Evolutionary conservation across 257 asterid genomes (phyloP), one percentile per base, ranked within the genome.

Genomic region (Buddleja alternifolia): DNA sequence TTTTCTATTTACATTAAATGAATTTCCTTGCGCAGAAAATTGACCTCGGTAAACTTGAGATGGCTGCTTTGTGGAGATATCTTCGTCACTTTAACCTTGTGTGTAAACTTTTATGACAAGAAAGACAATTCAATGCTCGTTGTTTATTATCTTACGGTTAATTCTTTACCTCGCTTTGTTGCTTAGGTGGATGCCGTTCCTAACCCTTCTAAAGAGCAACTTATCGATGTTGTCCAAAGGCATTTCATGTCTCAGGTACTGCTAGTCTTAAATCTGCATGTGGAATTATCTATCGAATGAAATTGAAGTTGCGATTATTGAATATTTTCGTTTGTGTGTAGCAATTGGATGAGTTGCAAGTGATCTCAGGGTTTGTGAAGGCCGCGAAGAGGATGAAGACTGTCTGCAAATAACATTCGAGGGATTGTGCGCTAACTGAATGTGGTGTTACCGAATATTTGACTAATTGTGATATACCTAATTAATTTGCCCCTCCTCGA

Each of bases 11-110:
- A 10, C 1, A 7, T 51, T 23, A 16, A 7, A 42, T 2, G 8
- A 37, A 60, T 24, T 47, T 7, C 47, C 41, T 4, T 47, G n/a
- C 36, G 4, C 83, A 82, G 92, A 90, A 85, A 81, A 87, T 94
- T 67, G 97, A 94, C 82, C 86, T 94, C 50, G 65, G 97, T 80
- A 94, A 94, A 72, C 96, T 94, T 9, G 97, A 88, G 84, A 87
- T 81, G 90, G 82, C 85, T 25, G 96, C 99, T 0, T 68, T 93
- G 11, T 80, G 96, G 97, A 91, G 95, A 83, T 94, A 94, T 62
- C 80, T 81, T 65, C 83, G 80, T 50, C 97, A 91, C 81, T 94
- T 91, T 78, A 87, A 94, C 80, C 90, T 93, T 15, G 98, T 93
- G 69, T 79, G 98, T 81, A 19, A 25, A 41, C 61, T 52, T 21